Percentiles rank a stretch among this genome's conserved stretches.
Evolutionary conservation across 345 rosid genomes (phyloP).

Genomic region (Aquilaria malaccensis): DNA sequence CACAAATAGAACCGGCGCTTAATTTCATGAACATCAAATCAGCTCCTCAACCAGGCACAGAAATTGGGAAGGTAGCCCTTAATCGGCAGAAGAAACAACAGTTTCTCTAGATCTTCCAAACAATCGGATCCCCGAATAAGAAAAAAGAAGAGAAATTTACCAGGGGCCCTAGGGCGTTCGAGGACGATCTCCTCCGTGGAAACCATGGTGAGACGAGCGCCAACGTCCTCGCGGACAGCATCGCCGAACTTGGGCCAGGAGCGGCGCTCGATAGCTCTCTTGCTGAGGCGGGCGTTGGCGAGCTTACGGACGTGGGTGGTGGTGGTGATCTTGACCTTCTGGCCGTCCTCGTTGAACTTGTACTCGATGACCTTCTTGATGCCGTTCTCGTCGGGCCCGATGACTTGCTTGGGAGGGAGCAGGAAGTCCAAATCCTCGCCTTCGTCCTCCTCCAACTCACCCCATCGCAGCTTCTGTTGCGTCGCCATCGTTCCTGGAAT

Average conservation of each 20-base stretch:
- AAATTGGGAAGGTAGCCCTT: too few relatives aligned
- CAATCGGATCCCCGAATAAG: background rate
- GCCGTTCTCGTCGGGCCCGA: conserved; percentile 80
- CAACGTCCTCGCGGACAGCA: conserved; percentile 60
- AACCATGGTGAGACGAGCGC: conserved; percentile 59
- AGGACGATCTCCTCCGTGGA: conserved; percentile 69
- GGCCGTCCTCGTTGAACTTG: conserved; percentile 62
- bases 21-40: too few relatives aligned
- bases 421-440: conserved; percentile 62
- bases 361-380: conserved; percentile 62
- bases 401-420: conserved; percentile 62
- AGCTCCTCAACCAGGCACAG: background rate
- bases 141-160: conserved; percentile 17
- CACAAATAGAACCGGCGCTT: too few relatives aligned
- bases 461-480: conserved; percentile 59
- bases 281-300: conserved; percentile 49
- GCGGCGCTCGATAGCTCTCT: conserved; percentile 53
- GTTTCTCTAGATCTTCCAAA: background rate
- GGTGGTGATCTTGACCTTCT: conserved; percentile 62
- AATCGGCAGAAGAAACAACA: background rate
- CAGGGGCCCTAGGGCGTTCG: conserved; percentile 57
- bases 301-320: conserved; percentile 53
- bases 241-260: conserved; percentile 72
- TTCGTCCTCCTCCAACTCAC: conserved; percentile 63
- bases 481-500: too few relatives aligned